Base-by-base conservation (phyloP, 768 basidiomycete genomes). In the Tricholoma flavovirens region DNA sequence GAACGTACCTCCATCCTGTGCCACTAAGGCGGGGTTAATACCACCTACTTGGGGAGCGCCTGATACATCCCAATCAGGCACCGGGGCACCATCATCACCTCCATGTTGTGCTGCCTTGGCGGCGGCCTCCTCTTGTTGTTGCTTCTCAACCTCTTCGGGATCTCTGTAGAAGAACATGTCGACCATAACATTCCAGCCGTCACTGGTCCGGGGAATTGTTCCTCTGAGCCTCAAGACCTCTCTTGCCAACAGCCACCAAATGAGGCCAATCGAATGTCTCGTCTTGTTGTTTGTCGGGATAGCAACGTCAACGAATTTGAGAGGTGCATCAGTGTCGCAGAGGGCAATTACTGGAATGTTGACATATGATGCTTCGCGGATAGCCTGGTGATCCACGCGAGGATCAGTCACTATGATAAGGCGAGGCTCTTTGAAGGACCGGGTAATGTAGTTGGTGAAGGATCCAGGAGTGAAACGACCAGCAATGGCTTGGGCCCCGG, bases 101-200 rank as follows among this genome's bases (percentile, higher is more conserved):
- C 71, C 73, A 53, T 78, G 80, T 60, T 80, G 83, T 51, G 82
- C 83, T 59, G 83, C 80, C 75, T 94, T 94, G 64, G 90, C 90
- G 60, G 88, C 84, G 24, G 91, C 90, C 71, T 92, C 93, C 71
- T 93, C 95, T 68, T 90, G 87, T 70, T 93, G 91, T 77, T 98
- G 96, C 76, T 90, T 92, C 84, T 98, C 95, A 64, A 98, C 90
- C 76, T 99, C 97, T 72, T 99, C 95, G 59, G 96, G 94, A 77
- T 98, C 96, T 68, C 96, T 91, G 85, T 98, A 98, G 87, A 98
- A 94, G 88, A 95, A 95, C 88, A 96, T 89, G 75, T 96, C 95
- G 62, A 95, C 93, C 92, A 98, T 97, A 73, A 97, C 89, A 71
- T 87, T 90, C 97, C 97, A 99, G 66, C 90, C 91, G 60, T 96